Base-by-base conservation (phyloP, 495 filamentous ascomycete genomes). In the Aspergillus ellipticus region DNA sequence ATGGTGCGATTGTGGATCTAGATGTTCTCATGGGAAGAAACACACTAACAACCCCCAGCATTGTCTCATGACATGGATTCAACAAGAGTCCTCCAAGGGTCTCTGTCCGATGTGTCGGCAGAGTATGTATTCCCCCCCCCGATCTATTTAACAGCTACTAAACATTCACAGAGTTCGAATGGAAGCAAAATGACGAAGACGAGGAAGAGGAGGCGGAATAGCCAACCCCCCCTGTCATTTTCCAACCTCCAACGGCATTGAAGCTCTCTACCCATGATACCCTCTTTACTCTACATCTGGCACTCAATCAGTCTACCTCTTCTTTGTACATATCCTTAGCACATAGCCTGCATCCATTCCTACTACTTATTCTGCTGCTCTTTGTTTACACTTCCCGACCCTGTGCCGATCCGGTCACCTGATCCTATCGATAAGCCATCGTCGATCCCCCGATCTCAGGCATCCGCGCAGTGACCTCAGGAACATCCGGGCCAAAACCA, bases 21-120 rank as follows among this genome's bases (percentile, higher is more conserved):
- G 15, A 33, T 46, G 42, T 58, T 43, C 63, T 72, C 26, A 72
- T 43, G 4, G 16, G 24, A 37, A 15, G 35, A 62, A 50, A n/a
- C 43, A 37, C 26, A 46, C 42, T 49, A 24, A 54, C 29, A 45
- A 20, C 37, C 16, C 28, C 56, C 62, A 96, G 92, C 94, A 99
- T 71, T 99, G 94, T 65, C 89, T 97, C 53, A 80, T 88, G 68
- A 90, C 91, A 43, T 99, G 94, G 94, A 89, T 99, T 55, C 86
- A 94, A 62, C 92, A 96, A 65, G 94, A 97, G 51, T 85, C 89
- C 15, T 90, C 92, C 8, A 93, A 95, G 65, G 94, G 92, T 15
- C 84, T 96, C 43, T 99, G 94, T 71, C 94, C 94, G 15, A 97
- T 99, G 95, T 99, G 94, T 66, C 82, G 94, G 49, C 94, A 97